A percentile compares a stretch with the other conserved stretches of the same genome.
These are phyloP conservation scores for Saccharomyces hybrid DNA, from an alignment of 1,139 yeast genomes.

Conservation along the genomic window DNA sequence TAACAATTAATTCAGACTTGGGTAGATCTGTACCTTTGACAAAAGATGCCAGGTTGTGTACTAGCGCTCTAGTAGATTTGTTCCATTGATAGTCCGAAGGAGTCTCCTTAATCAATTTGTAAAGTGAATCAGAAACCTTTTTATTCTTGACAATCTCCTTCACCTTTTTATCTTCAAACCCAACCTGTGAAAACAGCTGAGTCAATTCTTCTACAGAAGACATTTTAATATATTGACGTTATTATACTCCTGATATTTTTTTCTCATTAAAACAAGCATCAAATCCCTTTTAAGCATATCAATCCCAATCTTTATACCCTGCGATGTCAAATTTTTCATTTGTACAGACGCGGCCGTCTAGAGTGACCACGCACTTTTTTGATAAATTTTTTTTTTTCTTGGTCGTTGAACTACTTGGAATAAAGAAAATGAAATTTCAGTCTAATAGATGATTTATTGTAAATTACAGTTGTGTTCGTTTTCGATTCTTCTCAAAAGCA, in stretches of 20 bases:
- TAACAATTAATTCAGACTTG: slow-evolving; percentile 45
- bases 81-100: slow-evolving; percentile 34
- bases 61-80: slow-evolving; percentile 48
- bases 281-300: background rate
- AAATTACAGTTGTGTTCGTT: background rate
- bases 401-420: background rate
- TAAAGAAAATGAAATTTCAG: background rate
- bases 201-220: slow-evolving; percentile 38
- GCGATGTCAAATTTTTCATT: background rate
- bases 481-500: background rate
- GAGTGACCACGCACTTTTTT: background rate
- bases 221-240: slow-evolving; percentile 9
- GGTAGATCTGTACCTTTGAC: slow-evolving; percentile 38
- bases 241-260: background rate
- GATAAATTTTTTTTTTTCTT: background rate
- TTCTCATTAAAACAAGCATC: background rate
- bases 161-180: slow-evolving; percentile 62
- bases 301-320: background rate
- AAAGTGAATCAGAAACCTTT: slow-evolving; percentile 67
- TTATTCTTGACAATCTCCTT: slow-evolving; percentile 76
- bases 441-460: background rate
- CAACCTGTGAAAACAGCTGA: slow-evolving; percentile 47
- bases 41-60: slow-evolving; percentile 71
- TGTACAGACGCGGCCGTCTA: background rate
- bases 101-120: slow-evolving; percentile 45